These are phyloP conservation scores for Tulasnella sp. DNA, from an alignment of 768 basidiomycete genomes.

Conservation along the genomic window DNA sequence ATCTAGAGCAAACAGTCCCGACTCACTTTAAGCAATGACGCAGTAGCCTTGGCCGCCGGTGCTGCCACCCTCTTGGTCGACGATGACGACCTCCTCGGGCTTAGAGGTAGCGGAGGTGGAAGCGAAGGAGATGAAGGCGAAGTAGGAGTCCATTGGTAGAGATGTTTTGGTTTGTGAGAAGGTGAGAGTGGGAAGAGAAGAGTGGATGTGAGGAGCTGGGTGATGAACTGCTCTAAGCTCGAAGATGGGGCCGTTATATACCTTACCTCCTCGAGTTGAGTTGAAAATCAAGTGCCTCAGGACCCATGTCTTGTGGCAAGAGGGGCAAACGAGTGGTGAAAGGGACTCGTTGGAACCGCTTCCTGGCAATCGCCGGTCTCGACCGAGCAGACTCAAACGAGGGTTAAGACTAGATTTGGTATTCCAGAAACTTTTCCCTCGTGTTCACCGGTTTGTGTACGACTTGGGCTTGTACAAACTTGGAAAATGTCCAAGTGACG, in stretches of 20 bases:
- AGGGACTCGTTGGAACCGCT: no score
- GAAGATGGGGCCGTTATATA: neutral
- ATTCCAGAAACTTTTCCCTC: no score
- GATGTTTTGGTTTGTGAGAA: neutral
- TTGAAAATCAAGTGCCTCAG: no score
- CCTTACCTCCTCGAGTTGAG: neutral
- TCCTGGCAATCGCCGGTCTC: no score
- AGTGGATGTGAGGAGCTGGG: neutral
- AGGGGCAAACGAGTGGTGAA: no score
- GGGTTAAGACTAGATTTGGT: no score
- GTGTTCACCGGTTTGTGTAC: no score
- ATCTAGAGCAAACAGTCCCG: no score
- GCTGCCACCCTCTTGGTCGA: constrained; percentile 1
- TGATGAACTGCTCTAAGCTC: neutral
- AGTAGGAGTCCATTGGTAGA: neutral
- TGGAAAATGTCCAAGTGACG: no score
- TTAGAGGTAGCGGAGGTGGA: neutral
- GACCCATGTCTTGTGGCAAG: no score
- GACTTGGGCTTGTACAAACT: no score
- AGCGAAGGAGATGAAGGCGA: neutral
- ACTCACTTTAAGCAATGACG: neutral
- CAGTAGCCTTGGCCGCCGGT: neutral
- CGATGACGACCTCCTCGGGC: constrained; percentile 8
- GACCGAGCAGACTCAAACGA: no score
- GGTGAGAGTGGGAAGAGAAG: neutral